A percentile compares a stretch with the other conserved stretches of the same genome.
These are phyloP conservation scores for Suhomyces coccinellae DNA, from an alignment of 1,139 yeast species.

Conservation along the genomic window DNA sequence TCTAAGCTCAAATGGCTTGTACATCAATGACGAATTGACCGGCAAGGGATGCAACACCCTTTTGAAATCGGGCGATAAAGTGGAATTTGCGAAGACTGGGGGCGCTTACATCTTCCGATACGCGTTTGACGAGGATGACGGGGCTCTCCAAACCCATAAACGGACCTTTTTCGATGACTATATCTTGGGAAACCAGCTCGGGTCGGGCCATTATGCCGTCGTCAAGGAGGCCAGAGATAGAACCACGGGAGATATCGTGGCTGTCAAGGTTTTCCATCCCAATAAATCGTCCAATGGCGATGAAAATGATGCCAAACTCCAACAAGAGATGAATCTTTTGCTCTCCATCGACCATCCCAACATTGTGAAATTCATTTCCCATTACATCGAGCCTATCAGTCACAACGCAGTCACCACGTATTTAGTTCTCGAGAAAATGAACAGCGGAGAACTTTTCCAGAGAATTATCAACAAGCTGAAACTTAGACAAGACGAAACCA, in stretches of 20 bases:
- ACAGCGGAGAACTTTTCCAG: constrained; percentile 73
- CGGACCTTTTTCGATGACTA: constrained; percentile 60
- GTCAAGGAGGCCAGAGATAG: constrained; percentile 69
- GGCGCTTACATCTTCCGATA: constrained; percentile 60
- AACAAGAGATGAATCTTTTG: constrained; percentile 67
- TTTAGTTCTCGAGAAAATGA: constrained; percentile 69
- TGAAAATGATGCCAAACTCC: constrained; percentile 50
- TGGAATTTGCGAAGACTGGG: constrained; percentile 60
- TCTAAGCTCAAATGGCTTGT: constrained; percentile 67
- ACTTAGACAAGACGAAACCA: constrained; percentile 61
- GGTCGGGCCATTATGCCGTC: constrained; percentile 77
- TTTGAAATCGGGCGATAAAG: constrained; percentile 62
- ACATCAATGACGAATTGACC: constrained; percentile 55
- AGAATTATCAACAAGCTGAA: constrained; percentile 64
- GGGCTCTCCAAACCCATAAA: constrained; percentile 17
- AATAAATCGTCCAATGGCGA: constrained; percentile 35
- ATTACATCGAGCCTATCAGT: constrained; percentile 67
- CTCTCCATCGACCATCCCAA: constrained; percentile 69
- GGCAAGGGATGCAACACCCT: constrained; percentile 47
- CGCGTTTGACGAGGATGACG: constrained; percentile 22
- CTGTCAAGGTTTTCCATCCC: constrained; percentile 78
- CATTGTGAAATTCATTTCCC: constrained; percentile 64
- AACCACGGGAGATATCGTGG: constrained; percentile 58
- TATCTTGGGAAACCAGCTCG: constrained; percentile 60
- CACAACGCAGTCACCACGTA: constrained; percentile 57